Percentiles rank a stretch among this genome's conserved stretches.
Conservation (phyloP, 768 basidiomycete species). For the Leccinum variicolor region DNA sequence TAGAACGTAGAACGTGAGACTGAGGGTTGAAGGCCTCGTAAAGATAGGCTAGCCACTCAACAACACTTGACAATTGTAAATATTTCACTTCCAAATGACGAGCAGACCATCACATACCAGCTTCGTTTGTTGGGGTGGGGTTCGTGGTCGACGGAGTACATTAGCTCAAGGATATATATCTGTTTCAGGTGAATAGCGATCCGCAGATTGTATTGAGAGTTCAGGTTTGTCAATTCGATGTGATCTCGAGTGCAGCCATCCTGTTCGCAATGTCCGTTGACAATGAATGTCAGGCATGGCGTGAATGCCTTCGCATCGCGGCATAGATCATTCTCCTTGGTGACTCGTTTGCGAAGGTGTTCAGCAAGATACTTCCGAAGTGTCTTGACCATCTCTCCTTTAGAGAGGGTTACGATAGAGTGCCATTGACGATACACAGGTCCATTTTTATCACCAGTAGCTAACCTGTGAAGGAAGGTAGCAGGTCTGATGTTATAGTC, state of each 20-base stretch:
- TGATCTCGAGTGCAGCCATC: slow-evolving; percentile 38
- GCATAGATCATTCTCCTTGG: slow-evolving; percentile 33
- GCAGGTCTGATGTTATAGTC: slow-evolving; percentile 7
- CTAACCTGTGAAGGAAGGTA: slow-evolving; percentile 9
- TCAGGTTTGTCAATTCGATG: slow-evolving; percentile 22
- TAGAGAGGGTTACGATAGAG: slow-evolving; percentile 8
- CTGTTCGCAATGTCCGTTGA: slow-evolving; percentile 32
- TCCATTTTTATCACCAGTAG: background rate
- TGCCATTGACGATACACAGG: background rate
- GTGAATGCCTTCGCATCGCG: slow-evolving; percentile 30
- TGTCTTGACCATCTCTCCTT: slow-evolving; percentile 16
- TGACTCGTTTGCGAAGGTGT: slow-evolving; percentile 29
- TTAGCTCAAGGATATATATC: slow-evolving; percentile 42
- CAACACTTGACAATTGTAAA: background rate
- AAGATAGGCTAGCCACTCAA: slow-evolving; percentile 37
- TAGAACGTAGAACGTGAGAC: slow-evolving; percentile 42
- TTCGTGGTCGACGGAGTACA: slow-evolving; percentile 14
- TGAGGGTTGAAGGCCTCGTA: slow-evolving; percentile 51
- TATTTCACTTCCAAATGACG: background rate
- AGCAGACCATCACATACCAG: slow-evolving; percentile 1
- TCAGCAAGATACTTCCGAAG: slow-evolving; percentile 26
- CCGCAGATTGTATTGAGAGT: slow-evolving; percentile 37
- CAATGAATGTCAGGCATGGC: slow-evolving; percentile 36
- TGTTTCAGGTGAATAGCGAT: slow-evolving; percentile 47
- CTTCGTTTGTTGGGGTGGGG: background rate